A percentile compares a stretch with the other conserved stretches of the same genome.
These are phyloP conservation scores for slime mould (Dictyostelium discoideum) DNA, from an alignment of 78 protist species.

Conservation along the genomic window DNA sequence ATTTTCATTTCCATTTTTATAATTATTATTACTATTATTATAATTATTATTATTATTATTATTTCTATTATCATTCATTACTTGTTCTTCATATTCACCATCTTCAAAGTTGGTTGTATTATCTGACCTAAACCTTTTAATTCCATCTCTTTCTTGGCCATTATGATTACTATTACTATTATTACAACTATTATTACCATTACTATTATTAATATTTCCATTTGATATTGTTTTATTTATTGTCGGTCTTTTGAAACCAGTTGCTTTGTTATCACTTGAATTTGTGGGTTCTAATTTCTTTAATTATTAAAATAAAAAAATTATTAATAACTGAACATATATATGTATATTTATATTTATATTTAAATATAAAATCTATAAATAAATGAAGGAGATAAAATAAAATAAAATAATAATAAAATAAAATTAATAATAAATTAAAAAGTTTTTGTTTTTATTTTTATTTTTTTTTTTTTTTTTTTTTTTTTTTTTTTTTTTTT, in stretches of 20 bases:
- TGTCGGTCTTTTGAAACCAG: constrained; percentile 75
- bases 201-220: neutral
- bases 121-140: neutral
- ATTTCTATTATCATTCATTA: neutral
- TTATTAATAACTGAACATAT: too few species aligned
- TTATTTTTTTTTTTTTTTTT: too few species aligned
- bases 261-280: constrained; percentile 7
- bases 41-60: neutral
- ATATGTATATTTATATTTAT: too few species aligned
- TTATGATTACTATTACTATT: neutral
- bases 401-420: too few species aligned
- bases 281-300: neutral
- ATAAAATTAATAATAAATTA: too few species aligned
- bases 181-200: neutral
- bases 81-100: constrained; percentile 35
- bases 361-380: too few species aligned
- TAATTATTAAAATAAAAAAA: neutral
- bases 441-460: too few species aligned
- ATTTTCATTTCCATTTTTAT: neutral
- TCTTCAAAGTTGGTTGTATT: constrained; percentile 15
- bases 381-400: too few species aligned
- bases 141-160: neutral
- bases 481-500: too few species aligned
- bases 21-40: neutral
- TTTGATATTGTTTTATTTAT: neutral